phyloP scores from a whole-genome alignment of 169 alveolate genomes.

The Besnoitia besnoiti region DNA sequence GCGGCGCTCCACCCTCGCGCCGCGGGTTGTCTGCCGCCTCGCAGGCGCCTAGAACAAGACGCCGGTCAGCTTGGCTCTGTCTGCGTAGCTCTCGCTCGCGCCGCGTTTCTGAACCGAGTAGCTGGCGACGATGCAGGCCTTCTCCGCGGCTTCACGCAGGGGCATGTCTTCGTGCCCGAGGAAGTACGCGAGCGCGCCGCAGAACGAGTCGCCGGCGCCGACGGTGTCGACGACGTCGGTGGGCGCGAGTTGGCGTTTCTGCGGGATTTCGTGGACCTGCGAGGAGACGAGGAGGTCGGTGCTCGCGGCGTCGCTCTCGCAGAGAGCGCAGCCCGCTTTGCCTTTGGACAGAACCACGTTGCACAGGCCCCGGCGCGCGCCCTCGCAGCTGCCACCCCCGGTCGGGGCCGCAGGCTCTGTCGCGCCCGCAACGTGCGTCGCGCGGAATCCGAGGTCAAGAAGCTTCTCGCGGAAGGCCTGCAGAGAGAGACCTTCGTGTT shows the following conservation, averaged over 20 bases:
- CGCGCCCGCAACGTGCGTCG: too few relatives aligned
- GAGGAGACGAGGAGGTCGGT: too few relatives aligned
- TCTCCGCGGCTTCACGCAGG: slow-evolving; percentile 48
- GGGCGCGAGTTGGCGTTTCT: neutral
- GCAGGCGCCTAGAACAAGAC: slow-evolving; percentile 33
- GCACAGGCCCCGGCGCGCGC: neutral
- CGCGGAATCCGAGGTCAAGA: too few relatives aligned
- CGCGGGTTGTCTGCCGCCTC: too few relatives aligned
- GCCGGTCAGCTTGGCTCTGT: slow-evolving; percentile 39
- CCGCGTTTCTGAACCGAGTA: slow-evolving; percentile 61
- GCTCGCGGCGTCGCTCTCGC: neutral
- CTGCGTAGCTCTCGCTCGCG: slow-evolving; percentile 66
- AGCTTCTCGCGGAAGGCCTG: too few relatives aligned
- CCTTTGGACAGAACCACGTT: neutral
- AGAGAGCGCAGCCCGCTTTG: neutral
- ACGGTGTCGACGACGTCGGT: slow-evolving; percentile 63
- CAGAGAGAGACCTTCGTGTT: too few relatives aligned
- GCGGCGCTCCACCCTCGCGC: too few relatives aligned
- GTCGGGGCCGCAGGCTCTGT: too few relatives aligned
- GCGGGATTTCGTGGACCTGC: neutral
- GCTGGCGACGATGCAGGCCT: slow-evolving; percentile 68
- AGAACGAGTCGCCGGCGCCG: slow-evolving; percentile 74
- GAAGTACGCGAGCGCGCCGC: slow-evolving; percentile 66
- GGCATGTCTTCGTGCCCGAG: slow-evolving; percentile 1
- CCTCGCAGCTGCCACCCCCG: too few relatives aligned